Base-by-base conservation (phyloP, 345 rosid genomes). In the Citrus sinensis region DNA sequence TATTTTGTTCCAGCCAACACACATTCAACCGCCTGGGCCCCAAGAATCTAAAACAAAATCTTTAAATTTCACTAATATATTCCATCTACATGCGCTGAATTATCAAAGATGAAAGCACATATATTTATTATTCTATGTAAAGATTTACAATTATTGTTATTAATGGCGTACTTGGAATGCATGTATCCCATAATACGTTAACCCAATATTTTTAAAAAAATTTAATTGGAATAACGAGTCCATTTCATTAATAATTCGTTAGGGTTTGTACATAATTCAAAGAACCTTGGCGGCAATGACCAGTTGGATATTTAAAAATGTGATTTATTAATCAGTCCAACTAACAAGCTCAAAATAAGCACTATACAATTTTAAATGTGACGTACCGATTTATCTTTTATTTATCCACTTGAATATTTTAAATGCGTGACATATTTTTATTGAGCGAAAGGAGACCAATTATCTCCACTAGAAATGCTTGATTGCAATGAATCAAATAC, bases 161-260 rank as follows among this genome's bases (percentile, higher is more conserved):
- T 30, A n/a, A 5, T 27, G 54, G 37, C 22, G 30, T 55, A 11
- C 11, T 58, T 37, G 2, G 39, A 17, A 46, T 75, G 61, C 61
- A 64, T 75, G 42, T 64, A 64, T 46, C 69, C 22, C 42, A 29
- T 46, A 17, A 29, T 46, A 75, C 46, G 78, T 75, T 30, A 63
- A 32, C 7, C 22, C 39, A 42, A 20, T 5, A 10, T 24, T 20
- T 39, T 61, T 24, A 24, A 40, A 74, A 40, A 40, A 13, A 4
- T 16, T 24, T 17, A 14, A 73, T 16, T 1, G 7, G 25, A 66
- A 34, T 4, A 66, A 35, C 5, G 27, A 67, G 56, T n/a, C 72
- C 54, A 40, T 68, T 68, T 40, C 29, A n/a, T 68, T 40, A 24
- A 40, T n/a, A 68, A 1, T 68, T 32, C 1, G 5, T 62, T 64